phyloP scores from a whole-genome alignment of 2,329 filamentous ascomycete genomes.

The Ceratocystis destructans region DNA sequence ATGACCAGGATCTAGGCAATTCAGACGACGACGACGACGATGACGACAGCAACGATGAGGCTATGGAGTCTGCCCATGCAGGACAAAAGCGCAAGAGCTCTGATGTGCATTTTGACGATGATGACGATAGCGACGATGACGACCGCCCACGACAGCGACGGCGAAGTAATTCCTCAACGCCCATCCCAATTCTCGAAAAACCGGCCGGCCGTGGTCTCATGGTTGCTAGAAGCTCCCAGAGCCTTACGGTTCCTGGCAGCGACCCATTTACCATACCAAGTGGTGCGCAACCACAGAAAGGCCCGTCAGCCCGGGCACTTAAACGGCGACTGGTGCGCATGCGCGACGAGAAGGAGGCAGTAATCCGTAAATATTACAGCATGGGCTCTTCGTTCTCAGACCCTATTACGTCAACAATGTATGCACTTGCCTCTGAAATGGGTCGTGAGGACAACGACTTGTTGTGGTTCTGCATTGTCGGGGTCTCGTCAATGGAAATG shows the following conservation, averaged over 20 bases:
- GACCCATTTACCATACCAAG: constrained; percentile 41
- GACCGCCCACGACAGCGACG: constrained; percentile 66
- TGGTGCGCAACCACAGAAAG: constrained; percentile 38
- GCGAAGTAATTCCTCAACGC: constrained; percentile 70
- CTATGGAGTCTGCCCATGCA: constrained; percentile 29
- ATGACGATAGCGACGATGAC: constrained; percentile 46
- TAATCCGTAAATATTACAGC: constrained; percentile 71
- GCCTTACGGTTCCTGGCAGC: constrained; percentile 32
- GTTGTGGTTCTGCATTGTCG: constrained; percentile 88
- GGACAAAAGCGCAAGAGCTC: constrained; percentile 67
- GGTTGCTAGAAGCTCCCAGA: constrained; percentile 36
- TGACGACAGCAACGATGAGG: constrained; percentile 36
- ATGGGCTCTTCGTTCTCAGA: constrained; percentile 86
- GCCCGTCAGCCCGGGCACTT: constrained; percentile 51
- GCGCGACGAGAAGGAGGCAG: constrained; percentile 59
- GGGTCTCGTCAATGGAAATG: constrained; percentile 84
- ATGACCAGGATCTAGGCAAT: constrained; percentile 52
- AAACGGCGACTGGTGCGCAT: constrained; percentile 61
- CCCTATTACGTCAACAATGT: constrained; percentile 86
- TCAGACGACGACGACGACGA: constrained; percentile 45
- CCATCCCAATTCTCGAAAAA: constrained; percentile 42
- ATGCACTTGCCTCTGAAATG: constrained; percentile 85
- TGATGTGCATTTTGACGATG: constrained; percentile 55
- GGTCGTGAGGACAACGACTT: constrained; percentile 94
- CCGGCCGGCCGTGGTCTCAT: constrained; percentile 47